Evolutionary conservation across 1,284 basidiomycete genomes (phyloP).

Genomic region (Athelia psychrophila): DNA sequence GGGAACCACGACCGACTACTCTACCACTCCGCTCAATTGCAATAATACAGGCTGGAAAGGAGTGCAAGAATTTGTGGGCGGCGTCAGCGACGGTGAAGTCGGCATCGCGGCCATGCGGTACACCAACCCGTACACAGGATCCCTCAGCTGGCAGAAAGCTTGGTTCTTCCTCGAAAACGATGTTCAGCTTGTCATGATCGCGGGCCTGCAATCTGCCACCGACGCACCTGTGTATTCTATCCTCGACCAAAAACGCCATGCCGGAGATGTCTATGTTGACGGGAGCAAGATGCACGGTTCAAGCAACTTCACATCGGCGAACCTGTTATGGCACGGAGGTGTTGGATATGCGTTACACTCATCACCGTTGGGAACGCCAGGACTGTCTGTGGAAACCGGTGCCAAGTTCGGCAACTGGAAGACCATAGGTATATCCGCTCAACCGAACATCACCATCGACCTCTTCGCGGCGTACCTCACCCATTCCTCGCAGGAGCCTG

Average conservation of each 20-base stretch:
- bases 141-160: constrained; percentile 61
- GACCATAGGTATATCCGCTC: constrained; percentile 57
- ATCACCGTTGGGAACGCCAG: constrained; percentile 30
- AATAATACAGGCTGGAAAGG: constrained; percentile 37
- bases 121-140: constrained; percentile 55
- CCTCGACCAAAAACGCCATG: constrained; percentile 57
- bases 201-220: constrained; percentile 42
- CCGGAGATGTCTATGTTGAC: constrained; percentile 42
- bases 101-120: constrained; percentile 61
- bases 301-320: constrained; percentile 29
- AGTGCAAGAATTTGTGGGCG: constrained; percentile 58
- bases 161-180: constrained; percentile 71
- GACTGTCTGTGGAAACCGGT: constrained; percentile 46
- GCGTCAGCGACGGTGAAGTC: constrained; percentile 50
- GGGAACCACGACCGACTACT: constrained; percentile 63
- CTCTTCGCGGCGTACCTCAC: constrained; percentile 62
- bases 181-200: constrained; percentile 59
- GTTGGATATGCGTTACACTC: constrained; percentile 41
- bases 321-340: constrained; percentile 55
- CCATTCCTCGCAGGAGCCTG: constrained; percentile 34
- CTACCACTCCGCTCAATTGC: constrained; percentile 47
- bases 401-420: constrained; percentile 57
- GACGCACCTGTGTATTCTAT: constrained; percentile 54
- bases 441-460: constrained; percentile 48
- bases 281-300: constrained; percentile 23